These are phyloP conservation scores for Trichoderma koningii DNA, from an alignment of 2,329 filamentous ascomycete species.

Conservation along the genomic window DNA sequence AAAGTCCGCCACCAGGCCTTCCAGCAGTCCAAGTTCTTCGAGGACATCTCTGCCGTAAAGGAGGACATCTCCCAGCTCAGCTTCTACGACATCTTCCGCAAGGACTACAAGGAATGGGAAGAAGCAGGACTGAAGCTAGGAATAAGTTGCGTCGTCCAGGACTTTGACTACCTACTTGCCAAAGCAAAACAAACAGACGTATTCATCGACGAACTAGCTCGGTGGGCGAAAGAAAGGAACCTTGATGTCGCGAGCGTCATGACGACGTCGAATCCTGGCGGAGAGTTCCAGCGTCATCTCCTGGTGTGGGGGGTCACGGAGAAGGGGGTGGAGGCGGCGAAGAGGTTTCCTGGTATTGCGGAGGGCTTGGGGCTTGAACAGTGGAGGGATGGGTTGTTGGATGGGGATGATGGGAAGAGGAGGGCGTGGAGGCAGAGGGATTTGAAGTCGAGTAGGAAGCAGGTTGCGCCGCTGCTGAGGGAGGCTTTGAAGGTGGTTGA, in stretches of 20 bases:
- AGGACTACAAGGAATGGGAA: constrained; percentile 83
- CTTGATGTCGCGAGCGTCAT: constrained; percentile 69
- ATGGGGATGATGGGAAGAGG: constrained; percentile 51
- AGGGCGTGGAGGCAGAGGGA: constrained; percentile 68
- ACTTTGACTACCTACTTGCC: constrained; percentile 60
- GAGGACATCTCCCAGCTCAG: constrained; percentile 63
- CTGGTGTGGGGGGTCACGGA: constrained; percentile 64
- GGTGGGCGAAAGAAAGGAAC: constrained; percentile 57
- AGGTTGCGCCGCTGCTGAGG: constrained; percentile 67
- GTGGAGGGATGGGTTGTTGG: constrained; percentile 54
- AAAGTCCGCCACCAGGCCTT: constrained; percentile 49
- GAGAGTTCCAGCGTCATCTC: constrained; percentile 65
- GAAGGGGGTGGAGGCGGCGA: constrained; percentile 51
- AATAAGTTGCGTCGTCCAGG: constrained; percentile 65
- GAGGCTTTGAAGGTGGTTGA: constrained; percentile 50
- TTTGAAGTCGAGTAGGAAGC: constrained; percentile 64
- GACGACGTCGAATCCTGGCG: constrained; percentile 62
- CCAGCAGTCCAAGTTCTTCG: constrained; percentile 58
- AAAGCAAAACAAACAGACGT: constrained; percentile 51
- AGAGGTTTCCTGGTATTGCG: constrained; percentile 54
- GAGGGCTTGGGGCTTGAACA: constrained; percentile 57
- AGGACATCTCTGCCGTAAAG: constrained; percentile 64
- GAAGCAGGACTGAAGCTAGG: constrained; percentile 61
- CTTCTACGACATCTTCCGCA: constrained; percentile 69
- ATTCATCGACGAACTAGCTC: constrained; percentile 52